Base-by-base conservation (phyloP, 140 eudicot genomes). In the Cichorium intybus region DNA sequence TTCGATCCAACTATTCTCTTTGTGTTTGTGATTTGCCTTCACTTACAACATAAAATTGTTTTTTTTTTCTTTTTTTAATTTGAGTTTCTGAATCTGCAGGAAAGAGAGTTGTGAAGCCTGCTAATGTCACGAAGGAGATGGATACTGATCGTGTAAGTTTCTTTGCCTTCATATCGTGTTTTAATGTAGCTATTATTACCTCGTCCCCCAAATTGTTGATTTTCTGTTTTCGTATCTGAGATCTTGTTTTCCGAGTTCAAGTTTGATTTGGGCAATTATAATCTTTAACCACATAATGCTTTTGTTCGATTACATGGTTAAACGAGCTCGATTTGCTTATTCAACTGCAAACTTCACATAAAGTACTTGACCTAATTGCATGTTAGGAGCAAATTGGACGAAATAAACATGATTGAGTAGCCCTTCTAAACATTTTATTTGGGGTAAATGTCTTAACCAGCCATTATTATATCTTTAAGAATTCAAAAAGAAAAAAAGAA, bases 41-140 rank as follows among this genome's bases (percentile, higher is more conserved):
- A 28, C 7, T 20, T 45, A 24, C 24, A 50, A 9, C 18, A 16
- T 51, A 10, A 72, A 34, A 0, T 77, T n/a, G 10, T 11, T 46
- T 34, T 45, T 15, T 28, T 46, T 34, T 11, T 11, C 35, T 34
- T 45, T 15, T 28, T 46, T 34, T 11, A 2, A 8, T 43, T 33
- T 29, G 16, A 52, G 17, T 7, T 49, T 2, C 4, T 60, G 37
- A 34, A 34, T 49, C 64, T 75, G 79, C 71, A 90, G 95, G 95
- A 31, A 90, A 81, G 79, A 81, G 87, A 75, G 75, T 41, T 24
- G 71, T 81, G 66, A 86, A 86, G 62, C 95, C 95, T 41, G 76
- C 85, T 10, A 86, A 81, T 43, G 64, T 79, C 47, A 83, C 95
- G 2, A 80, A 83, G 70, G 92, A 81, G 77, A 83, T 86, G 92